Evolutionary conservation across 805 yeast genomes (phyloP), one percentile per base, ranked within the genome.

Genomic region (Candida schatavii): DNA sequence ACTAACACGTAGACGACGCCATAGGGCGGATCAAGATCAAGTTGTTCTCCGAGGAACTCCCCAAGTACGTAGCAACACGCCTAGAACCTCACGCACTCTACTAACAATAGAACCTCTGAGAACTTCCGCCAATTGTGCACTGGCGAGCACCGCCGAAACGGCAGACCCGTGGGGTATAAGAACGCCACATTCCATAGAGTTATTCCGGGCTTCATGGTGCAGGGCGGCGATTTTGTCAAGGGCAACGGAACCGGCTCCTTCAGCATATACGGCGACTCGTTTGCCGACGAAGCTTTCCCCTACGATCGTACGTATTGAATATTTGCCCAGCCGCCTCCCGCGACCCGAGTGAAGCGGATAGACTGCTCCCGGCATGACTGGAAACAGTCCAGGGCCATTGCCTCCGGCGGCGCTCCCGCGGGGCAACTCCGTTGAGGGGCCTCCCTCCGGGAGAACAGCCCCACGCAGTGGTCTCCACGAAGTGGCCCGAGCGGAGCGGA

Each of bases 161-260:
- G 62, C 2, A 46, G 54, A 4, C 76, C 80, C 0, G 56, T 68
- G 5, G 96, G 96, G 39, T 89, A 83, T 77, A 78, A 80, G 61
- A 78, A 75, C 59, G 81, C 88, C 35, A 77, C 78, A 44, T 61
- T 69, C 50, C 74, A 69, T 52, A 47, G 75, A 17, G 53, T 68
- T 19, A 59, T 69, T 17, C 44, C 56, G 37, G 51, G 59, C 38
- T 67, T 66, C 41, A 62, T 69, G 63, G 55, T 68, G 18, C 75
- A 69, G 40, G 68, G 70, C 6, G 75, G 75, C 5, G 62, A 60
- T 37, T 57, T 62, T 37, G 55, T 52, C 34, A 29, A 35, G 17
- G 54, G 83, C 59, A 81, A 84, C 64, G 97, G 97, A 46, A 77
- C 81, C 97, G 56, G 97, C 97, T 55, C 77, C 78, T 64, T 82